Evolutionary conservation across 768 basidiomycete genomes (phyloP), one percentile per base, ranked within the genome.

Genomic region (Rhodocollybia butyracea): DNA sequence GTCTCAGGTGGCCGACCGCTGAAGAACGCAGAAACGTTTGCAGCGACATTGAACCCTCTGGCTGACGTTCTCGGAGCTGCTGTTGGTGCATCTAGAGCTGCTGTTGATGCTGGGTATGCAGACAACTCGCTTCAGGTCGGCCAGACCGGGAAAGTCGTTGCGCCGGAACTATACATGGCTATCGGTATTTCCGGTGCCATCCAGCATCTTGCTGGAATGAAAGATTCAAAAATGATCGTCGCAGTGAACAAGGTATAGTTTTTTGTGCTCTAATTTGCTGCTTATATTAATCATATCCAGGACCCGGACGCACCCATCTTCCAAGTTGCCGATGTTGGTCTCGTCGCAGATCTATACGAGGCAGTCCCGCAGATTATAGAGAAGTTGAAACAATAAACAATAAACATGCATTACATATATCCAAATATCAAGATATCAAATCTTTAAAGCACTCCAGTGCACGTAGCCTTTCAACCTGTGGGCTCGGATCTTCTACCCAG

Each of bases 51-150:
- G 34, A 88, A 94, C 63, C 97, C 97, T 0, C 82, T 98, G 17
- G 97, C 96, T 2, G 97, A 98, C 66, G 85, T 80, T 1, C 79
- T 99, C 21, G 93, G 92, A 38, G 97, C 97, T 8, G 96, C 96
- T 27, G 91, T 99, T 57, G 97, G 97, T 57, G 97, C 97, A n/a
- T 94, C 92, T 19, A 85, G 97, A 52, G 97, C 97, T 5, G 97
- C 97, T 3, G 97, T 99, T 17, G 97, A 99, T 69, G 92, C 94
- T 26, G 97, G 97, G 1, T 98, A 98, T 65, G 94, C 93, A 27
- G 97, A 98, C 70, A 98, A 98, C 73, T 94, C 92, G 3, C 67
- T 98, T 48, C 97, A 99, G 71, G 97, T 99, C n/a, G 97, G 97
- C 22, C 97, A 99, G 76, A 99, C 97, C 0, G 97, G 97, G 54